Conservation (phyloP, 208 protist genomes). For the Angomonas ambiguus region DNA sequence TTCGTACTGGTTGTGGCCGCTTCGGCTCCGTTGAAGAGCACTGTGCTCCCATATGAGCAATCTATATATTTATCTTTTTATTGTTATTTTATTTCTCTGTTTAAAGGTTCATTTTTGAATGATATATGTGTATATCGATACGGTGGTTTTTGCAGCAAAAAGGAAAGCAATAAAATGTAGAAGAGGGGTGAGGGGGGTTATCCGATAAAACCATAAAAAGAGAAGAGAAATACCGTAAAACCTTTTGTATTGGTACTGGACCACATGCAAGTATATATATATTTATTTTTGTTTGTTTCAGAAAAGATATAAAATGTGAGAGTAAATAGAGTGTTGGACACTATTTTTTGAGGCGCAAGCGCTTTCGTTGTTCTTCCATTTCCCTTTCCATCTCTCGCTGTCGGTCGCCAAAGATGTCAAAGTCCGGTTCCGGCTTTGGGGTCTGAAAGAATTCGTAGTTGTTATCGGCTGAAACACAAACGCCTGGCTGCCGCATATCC, state of each 20-base stretch:
- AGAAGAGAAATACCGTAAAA: no score
- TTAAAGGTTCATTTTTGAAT: not conserved
- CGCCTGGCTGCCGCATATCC: conserved; percentile 68
- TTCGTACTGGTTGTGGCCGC: conserved; percentile 11
- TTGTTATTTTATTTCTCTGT: not conserved
- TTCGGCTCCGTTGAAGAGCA: conserved; percentile 23
- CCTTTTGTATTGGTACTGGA: no score
- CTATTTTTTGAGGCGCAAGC: conserved; percentile 18
- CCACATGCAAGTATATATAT: no score
- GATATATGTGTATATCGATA: not conserved
- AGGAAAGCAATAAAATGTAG: no score
- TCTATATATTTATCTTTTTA: not conserved
- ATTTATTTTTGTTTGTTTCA: no score
- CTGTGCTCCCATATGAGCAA: conserved; percentile 22
- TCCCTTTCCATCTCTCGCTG: conserved; percentile 28
- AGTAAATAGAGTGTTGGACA: no score
- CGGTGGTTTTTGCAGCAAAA: no score
- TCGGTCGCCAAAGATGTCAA: conserved; percentile 76
- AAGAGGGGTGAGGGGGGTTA: no score
- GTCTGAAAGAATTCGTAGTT: conserved; percentile 61
- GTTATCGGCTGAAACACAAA: conserved; percentile 70
- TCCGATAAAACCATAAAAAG: no score
- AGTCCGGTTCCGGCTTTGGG: conserved; percentile 45
- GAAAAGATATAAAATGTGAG: no score
- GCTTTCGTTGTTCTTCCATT: not conserved